Percentiles rank a stretch among this genome's conserved stretches.
phyloP scores from a whole-genome alignment of 768 basidiomycete genomes.

The Leccinum uliginosum region DNA sequence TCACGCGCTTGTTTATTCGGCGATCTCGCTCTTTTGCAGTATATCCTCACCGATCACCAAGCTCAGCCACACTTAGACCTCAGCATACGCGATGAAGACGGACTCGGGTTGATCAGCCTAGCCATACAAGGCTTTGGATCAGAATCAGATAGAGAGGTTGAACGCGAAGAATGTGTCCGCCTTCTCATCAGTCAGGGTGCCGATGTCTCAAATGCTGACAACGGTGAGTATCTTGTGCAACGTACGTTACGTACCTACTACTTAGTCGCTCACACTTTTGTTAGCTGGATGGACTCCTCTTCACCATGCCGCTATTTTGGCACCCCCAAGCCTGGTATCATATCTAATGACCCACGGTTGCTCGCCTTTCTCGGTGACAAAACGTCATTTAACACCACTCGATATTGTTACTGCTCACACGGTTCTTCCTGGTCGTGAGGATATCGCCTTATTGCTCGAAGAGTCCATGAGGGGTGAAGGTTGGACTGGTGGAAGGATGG shows the following conservation, averaged over 20 bases:
- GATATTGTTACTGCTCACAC: constrained; percentile 88
- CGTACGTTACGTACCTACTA: background rate
- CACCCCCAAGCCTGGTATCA: constrained; percentile 87
- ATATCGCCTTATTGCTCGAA: constrained; percentile 81
- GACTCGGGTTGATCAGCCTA: constrained; percentile 72
- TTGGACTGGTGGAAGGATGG: constrained; percentile 77
- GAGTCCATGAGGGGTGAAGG: constrained; percentile 86
- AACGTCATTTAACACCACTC: constrained; percentile 76
- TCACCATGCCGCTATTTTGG: constrained; percentile 84
- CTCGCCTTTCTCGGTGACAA: constrained; percentile 73
- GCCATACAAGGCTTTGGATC: constrained; percentile 79
- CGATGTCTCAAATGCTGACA: constrained; percentile 55
- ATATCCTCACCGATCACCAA: constrained; percentile 64
- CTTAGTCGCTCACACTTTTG: constrained; percentile 4
- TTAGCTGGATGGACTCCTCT: constrained; percentile 93
- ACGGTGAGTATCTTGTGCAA: constrained; percentile 41
- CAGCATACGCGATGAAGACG: constrained; percentile 75
- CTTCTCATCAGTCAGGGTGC: constrained; percentile 77
- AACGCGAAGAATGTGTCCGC: constrained; percentile 87
- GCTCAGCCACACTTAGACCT: constrained; percentile 68
- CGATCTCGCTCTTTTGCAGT: constrained; percentile 67
- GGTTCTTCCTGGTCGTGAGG: constrained; percentile 74
- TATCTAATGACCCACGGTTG: constrained; percentile 92
- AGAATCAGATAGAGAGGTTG: constrained; percentile 78
- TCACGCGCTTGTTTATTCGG: constrained; percentile 75